A percentile compares a stretch with the other conserved stretches of the same genome.
Evolutionary conservation across 108 stramenopile genomes (phyloP).

Genomic region (Fragilariopsis cylindrus): DNA sequence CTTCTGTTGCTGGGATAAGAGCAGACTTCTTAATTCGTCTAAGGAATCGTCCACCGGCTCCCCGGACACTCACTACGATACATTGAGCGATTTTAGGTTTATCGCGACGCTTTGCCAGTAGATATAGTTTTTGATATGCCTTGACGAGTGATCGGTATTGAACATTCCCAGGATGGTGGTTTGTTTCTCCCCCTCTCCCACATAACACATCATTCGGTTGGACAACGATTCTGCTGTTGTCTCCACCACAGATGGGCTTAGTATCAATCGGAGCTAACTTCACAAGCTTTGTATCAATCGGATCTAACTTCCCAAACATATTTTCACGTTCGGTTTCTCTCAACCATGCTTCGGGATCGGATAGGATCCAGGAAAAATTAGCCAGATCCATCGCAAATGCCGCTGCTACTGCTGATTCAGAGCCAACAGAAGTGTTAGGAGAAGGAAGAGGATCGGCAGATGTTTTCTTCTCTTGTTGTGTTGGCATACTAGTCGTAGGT

Average conservation of each 20-base stretch:
- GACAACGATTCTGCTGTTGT: conserved; percentile 14
- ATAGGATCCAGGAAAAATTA: conserved; percentile 18
- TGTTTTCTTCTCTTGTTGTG: too few species aligned
- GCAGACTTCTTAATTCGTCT: conserved; percentile 48
- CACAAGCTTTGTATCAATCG: background rate
- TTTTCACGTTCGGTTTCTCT: conserved; percentile 14
- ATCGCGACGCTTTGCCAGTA: conserved; percentile 49
- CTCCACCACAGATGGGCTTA: background rate
- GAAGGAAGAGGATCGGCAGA: too few species aligned
- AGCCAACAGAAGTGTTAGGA: too few species aligned
- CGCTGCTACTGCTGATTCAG: too few species aligned
- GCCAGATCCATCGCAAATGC: background rate
- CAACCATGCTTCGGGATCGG: conserved; percentile 35
- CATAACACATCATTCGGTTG: conserved; percentile 66
- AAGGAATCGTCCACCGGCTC: conserved; percentile 70
- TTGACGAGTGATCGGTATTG: conserved; percentile 63
- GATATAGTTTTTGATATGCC: conserved; percentile 51
- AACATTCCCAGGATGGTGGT: conserved; percentile 80
- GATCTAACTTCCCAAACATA: background rate
- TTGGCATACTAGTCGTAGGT: too few species aligned
- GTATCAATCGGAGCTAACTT: conserved; percentile 1
- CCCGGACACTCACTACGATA: conserved; percentile 68
- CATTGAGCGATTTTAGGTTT: conserved; percentile 75
- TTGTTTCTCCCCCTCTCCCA: conserved; percentile 81
- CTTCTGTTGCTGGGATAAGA: background rate